phyloP scores from a whole-genome alignment of 495 filamentous ascomycete species.

The Friedmanniomyces endolithicus region DNA sequence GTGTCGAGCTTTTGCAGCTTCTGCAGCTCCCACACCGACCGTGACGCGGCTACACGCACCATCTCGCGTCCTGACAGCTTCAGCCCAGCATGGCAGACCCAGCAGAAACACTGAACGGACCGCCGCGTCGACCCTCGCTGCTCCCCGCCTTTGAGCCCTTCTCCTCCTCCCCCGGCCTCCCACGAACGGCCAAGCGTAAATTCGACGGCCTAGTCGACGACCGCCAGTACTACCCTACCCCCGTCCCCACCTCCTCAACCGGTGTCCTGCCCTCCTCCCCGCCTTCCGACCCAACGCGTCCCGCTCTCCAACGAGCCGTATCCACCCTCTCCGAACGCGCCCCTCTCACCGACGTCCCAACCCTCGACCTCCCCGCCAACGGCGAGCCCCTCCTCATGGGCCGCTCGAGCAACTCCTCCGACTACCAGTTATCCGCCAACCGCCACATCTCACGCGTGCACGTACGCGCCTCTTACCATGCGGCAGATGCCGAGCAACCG shows the following conservation, averaged over 20 bases:
- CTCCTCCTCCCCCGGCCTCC: slow-evolving; percentile 67
- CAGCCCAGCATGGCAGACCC: slow-evolving; percentile 3
- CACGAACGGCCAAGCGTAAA: slow-evolving; percentile 39
- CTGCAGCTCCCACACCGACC: background rate
- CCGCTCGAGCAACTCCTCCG: slow-evolving; percentile 78
- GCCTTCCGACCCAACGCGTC: slow-evolving; percentile 41
- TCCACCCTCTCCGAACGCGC: slow-evolving; percentile 71
- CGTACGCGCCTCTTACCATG: slow-evolving; percentile 73
- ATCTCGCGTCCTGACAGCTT: slow-evolving; percentile 9
- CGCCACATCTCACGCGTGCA: slow-evolving; percentile 85
- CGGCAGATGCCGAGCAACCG: slow-evolving; percentile 38
- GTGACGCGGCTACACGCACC: slow-evolving; percentile 1
- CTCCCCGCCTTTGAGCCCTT: slow-evolving; percentile 89
- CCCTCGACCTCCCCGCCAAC: slow-evolving; percentile 65
- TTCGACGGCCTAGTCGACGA: slow-evolving; percentile 38
- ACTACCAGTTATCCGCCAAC: slow-evolving; percentile 84
- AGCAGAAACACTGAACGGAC: background rate
- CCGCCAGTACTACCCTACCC: slow-evolving; percentile 68
- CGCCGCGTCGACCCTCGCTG: slow-evolving; percentile 43
- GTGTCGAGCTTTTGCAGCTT: slow-evolving; percentile 3
- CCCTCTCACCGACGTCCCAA: slow-evolving; percentile 69
- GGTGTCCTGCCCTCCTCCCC: slow-evolving; percentile 85
- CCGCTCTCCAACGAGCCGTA: slow-evolving; percentile 43
- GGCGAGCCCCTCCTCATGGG: slow-evolving; percentile 79
- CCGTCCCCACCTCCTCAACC: slow-evolving; percentile 84